Base-by-base conservation (phyloP, 805 yeast species). In the Sugiyamaella valdiviana region DNA sequence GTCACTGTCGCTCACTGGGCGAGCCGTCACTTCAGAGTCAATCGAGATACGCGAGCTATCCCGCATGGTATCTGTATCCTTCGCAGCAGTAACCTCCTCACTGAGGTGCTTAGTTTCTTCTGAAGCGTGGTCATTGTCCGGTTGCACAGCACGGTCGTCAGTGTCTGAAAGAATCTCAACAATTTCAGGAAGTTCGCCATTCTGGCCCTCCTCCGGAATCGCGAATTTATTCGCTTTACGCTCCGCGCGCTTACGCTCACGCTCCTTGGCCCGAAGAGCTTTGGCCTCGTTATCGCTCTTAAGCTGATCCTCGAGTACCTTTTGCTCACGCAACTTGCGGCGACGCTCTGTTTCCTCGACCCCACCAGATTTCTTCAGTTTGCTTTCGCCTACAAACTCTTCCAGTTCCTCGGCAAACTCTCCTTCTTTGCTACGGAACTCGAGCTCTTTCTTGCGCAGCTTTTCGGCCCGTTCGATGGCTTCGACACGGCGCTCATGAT, bases 401-500 rank as follows among this genome's bases (percentile, higher is more conserved):
- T 82, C 93, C 5, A 91, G 69, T 62, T 91, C 98, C 51, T 85
- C 89, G 62, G 84, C 86, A 60, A 91, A 91, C 46, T 82, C 83
- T 53, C 79, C 83, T 20, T 69, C 62, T 40, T 70, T 67, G 21
- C 53, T 48, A 52, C 78, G 67, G 53, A 80, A 67, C 50, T 76
- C 82, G 49, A 77, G 75, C 60, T 87, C 95, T 55, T 75, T 79
- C 57, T 80, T 80, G 59, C 97, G 75, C 21, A 88, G 61, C 59
- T 80, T 80, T 59, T 91, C 97, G 0, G 97, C 96, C 51, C 79
- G 82, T 57, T 80, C 84, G 32, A 93, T 85, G 0, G 99, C 99
- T 56, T 85, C 95, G 1, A 88, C 72, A 44, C 99, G 74, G 36
- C 79, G 71, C 37, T 86, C 87, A 62, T 89, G 96, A 59, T 93